Evolutionary conservation across 1,139 yeast genomes (phyloP), one percentile per base, ranked within the genome.

Genomic region (Hansenula lynferdii): DNA sequence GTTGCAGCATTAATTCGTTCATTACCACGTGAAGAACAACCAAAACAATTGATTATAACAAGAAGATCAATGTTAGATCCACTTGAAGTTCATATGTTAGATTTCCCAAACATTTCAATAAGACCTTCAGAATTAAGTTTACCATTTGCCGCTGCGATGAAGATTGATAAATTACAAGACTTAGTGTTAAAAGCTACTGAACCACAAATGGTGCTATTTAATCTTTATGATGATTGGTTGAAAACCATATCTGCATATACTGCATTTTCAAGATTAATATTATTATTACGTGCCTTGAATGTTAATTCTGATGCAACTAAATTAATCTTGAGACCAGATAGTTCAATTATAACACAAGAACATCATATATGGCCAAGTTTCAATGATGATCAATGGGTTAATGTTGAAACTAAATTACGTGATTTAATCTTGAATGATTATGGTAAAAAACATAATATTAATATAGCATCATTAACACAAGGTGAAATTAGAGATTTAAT

Each of bases 361-460:
- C 85, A 89, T 55, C 97, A 90, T 57, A 64, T 92, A 33, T 94
- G 99, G 99, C 99, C 99, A 2, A 68, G 94, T 1, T 78, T 89
- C 45, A 67, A 77, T 3, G 85, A 82, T 48, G 95, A 86, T 24
- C 96, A 89, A 59, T 94, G 99, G 99, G 77, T 85, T 38, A 81
- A 78, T 33, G 85, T 90, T 26, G 99, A 94, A 60, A 70, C 85
- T 6, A 86, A 85, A 58, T 67, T 94, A 49, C 79, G 97, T 46
- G 98, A 92, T 55, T 66, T 94, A 59, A 89, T 94, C 44, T 67
- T 94, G 47, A 74, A 75, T 40, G 97, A 90, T 56, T 92, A 87
- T 56, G 85, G 95, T 28, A 80, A 80, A 61, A 84, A 85, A 60
- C 83, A 89, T 58, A 84, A 85, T 51, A 89, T 92, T 34, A 86